Base-by-base conservation (phyloP, 139 green algal genomes). In the Tetratostichococcus sp. region DNA sequence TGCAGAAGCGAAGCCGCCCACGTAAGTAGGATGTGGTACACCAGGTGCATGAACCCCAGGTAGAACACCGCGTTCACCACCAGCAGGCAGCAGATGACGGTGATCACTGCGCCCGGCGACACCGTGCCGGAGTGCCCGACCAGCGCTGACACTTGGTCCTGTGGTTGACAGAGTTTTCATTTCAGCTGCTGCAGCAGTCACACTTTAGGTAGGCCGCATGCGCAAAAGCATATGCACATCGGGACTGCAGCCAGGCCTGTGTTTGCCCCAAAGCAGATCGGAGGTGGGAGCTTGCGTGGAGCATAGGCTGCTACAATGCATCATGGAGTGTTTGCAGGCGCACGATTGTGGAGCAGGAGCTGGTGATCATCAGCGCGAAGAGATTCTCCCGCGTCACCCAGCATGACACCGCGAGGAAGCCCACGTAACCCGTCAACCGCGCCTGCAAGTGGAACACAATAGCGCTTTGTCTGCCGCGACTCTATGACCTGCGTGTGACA, bases 371-470 rank as follows among this genome's bases (percentile, higher is more conserved):
- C 17, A 95, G 73, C 25, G 78, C 73, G 42, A 91, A 87, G 71
- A 96, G 75, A 84, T 96, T 92, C 62, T 96, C 91, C 69, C 92
- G 91, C 68, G 93, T 90, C 8, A 85, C 88, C 43, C 85, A 83
- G 30, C 74, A 88, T 17, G 85, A 85, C 30, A 93, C 69, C 26
- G 77, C 59, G 14, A 96, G 72, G 78, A 91, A 92, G 28, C 74
- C 78, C 30, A 91, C 28, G 70, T 88, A 85, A 1, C 91, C 90
- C 0, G 33, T 43, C 72, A 94, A 84, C 59, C 90, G 79, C 50
- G 50, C 50, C 50, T 62, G 50, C 17, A n/a, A 28, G 50, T 26
- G 17, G 2, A 62, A 25, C 4, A 26, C 19, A 26, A 25, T 8
- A 50, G 39, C 8, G 14, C 8, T 14, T 50, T 14, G 39, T 50